Evolutionary conservation across 2,329 filamentous ascomycete species (phyloP), one percentile per base, ranked within the genome.

Genomic region (Fusarium annulatum): DNA sequence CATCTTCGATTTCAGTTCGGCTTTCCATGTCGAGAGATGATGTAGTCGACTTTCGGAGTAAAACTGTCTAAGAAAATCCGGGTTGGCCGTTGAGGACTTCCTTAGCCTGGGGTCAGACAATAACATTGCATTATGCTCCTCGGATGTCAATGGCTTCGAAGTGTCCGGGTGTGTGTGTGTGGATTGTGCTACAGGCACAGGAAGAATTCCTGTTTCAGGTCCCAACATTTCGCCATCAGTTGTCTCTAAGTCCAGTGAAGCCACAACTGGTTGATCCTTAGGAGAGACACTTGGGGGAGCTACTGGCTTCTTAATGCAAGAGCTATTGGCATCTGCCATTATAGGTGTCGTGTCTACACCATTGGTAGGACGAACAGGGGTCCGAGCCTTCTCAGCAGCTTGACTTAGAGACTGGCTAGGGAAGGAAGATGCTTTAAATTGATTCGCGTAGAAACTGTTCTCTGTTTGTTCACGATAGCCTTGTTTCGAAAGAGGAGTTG

Each of bases 11-110:
- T 98, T 99, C 8, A 99, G 84, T 67, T 97, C 94, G 3, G 96
- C 93, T 85, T 98, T 99, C 97, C 96, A 98, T 2, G 94, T 94
- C 0, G 96, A 98, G 0, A 99, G 85, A 80, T 99, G 96, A 81
- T 99, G 97, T 26, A 99, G 86, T 30, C 96, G 92, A 69, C 96
- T 98, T 82, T 98, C 95, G 9, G 94, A 93, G 79, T 98, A 99
- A 79, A 94, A 99, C 70, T 98, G 95, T 72, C 96, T 93, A 3
- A 99, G 86, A 69, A 99, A 99, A 41, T 96, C 92, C 0, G 97
- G 96, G 74, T 99, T 97, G 14, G 95, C 93, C 3, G 95, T 95
- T 3, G 95, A 97, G 0, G 95, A 95, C 78, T 97, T 96, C 67
- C 94, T 90, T 76, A 97, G 90, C 39, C 91, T 91, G 5, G 96